phyloP scores from a whole-genome alignment of 2,329 filamentous ascomycete species.

The Parastagonospora nodorum region DNA sequence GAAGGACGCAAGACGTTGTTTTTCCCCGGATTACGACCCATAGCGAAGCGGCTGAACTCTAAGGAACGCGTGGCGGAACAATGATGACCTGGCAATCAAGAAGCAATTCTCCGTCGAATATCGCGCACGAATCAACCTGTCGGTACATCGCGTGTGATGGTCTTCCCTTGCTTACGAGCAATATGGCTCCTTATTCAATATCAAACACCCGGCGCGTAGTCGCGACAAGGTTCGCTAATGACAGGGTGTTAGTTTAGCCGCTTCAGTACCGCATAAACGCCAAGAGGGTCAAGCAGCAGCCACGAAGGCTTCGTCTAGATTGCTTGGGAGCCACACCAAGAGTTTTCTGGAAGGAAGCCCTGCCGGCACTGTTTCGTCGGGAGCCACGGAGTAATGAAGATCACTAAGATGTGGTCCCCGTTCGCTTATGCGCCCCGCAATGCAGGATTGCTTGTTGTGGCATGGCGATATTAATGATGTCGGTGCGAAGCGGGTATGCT shows the following conservation, averaged over 20 bases:
- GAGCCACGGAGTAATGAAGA: slow-evolving; percentile 4
- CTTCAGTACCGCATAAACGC: slow-evolving; percentile 5
- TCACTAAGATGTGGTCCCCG: not conserved
- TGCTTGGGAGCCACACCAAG: slow-evolving; percentile 7
- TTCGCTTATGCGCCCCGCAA: slow-evolving; percentile 2
- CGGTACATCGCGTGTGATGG: not conserved
- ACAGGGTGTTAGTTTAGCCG: slow-evolving; percentile 18
- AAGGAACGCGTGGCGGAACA: not conserved
- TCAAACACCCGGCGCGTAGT: slow-evolving; percentile 1
- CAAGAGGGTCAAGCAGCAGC: slow-evolving; percentile 21
- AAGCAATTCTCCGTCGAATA: slow-evolving; percentile 6
- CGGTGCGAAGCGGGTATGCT: not conserved
- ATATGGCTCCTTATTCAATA: slow-evolving; percentile 1
- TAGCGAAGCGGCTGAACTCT: slow-evolving; percentile 1
- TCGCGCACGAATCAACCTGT: not conserved
- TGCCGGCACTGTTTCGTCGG: slow-evolving; percentile 5
- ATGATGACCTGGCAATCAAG: not conserved
- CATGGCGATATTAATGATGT: slow-evolving; percentile 1
- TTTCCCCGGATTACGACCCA: slow-evolving; percentile 1
- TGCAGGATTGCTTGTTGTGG: not conserved
- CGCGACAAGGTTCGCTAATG: slow-evolving; percentile 5
- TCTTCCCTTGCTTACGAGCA: not conserved
- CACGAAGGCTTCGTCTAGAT: slow-evolving; percentile 27
- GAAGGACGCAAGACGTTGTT: not conserved
- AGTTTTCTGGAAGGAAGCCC: not conserved